phyloP scores from a whole-genome alignment of 257 asterid species.

The Cinchona pubescens region DNA sequence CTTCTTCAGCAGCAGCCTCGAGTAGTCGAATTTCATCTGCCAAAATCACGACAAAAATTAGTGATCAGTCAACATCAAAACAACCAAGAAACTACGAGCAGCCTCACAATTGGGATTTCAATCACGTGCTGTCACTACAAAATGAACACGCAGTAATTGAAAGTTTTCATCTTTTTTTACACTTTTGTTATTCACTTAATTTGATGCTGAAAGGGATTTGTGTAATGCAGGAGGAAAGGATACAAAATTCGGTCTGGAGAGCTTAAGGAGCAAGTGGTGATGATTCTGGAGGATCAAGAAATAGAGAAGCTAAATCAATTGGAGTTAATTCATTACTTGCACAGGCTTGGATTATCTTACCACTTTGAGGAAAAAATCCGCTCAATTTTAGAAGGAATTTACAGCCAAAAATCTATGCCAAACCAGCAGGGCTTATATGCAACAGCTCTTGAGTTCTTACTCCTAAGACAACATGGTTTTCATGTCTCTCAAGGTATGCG shows the following conservation, averaged over 20 bases:
- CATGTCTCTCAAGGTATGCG: constrained; percentile 5
- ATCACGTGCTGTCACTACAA: not conserved
- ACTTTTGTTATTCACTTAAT: not conserved
- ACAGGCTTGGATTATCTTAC: constrained; percentile 14
- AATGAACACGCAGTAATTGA: not conserved
- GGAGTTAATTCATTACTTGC: constrained; percentile 16
- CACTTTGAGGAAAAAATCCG: constrained; percentile 9
- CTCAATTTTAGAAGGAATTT: not conserved
- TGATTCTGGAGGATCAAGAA: constrained; percentile 3
- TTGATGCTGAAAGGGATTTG: not conserved
- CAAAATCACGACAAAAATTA: not conserved
- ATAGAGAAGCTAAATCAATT: not conserved
- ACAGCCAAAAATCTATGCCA: not conserved
- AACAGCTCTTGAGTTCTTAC: constrained; percentile 20
- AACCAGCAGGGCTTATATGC: constrained; percentile 4
- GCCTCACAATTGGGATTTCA: constrained; percentile 2
- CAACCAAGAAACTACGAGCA: not conserved
- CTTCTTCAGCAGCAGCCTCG: not conserved
- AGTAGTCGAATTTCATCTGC: not conserved
- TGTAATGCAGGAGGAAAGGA: not conserved
- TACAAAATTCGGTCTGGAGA: not conserved
- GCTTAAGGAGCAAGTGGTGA: constrained; percentile 3
- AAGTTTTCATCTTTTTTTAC: not conserved
- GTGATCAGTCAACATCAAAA: not conserved
- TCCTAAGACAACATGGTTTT: constrained; percentile 19